Conservation (phyloP, 495 filamentous ascomycete species). For the Trichoderma virens region DNA sequence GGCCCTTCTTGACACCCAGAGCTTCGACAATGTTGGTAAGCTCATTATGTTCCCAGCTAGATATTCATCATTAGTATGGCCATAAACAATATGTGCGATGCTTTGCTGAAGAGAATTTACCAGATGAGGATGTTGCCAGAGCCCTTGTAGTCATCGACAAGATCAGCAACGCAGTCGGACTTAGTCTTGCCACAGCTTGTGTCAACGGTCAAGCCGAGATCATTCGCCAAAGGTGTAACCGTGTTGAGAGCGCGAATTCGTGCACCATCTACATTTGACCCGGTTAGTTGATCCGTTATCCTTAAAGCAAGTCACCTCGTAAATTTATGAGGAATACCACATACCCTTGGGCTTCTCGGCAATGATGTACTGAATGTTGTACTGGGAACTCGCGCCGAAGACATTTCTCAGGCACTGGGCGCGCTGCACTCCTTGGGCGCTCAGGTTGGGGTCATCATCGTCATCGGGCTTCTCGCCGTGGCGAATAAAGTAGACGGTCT, state of each 20-base stretch:
- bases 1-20: constrained; percentile 32
- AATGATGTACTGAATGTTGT: constrained; percentile 47
- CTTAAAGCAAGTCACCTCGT: background rate
- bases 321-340: background rate
- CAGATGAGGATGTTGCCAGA: constrained; percentile 48
- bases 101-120: too few species aligned
- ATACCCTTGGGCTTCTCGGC: constrained; percentile 38
- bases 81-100: too few species aligned
- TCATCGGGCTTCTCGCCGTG: constrained; percentile 48
- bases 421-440: constrained; percentile 35
- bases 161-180: constrained; percentile 34
- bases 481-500: constrained; percentile 46
- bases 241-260: constrained; percentile 45
- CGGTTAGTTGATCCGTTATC: background rate
- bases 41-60: constrained; percentile 45
- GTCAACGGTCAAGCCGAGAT: constrained; percentile 45
- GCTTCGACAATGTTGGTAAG: constrained; percentile 39
- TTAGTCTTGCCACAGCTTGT: constrained; percentile 42
- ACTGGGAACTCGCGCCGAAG: constrained; percentile 37
- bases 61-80: background rate
- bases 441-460: constrained; percentile 37
- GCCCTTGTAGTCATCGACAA: constrained; percentile 36
- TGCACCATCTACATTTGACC: constrained; percentile 32
- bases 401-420: constrained; percentile 43
- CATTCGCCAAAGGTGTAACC: constrained; percentile 40